These are phyloP conservation scores for Paramecium caudatum DNA, from an alignment of 73 alveolate species.

Conservation along the genomic window DNA sequence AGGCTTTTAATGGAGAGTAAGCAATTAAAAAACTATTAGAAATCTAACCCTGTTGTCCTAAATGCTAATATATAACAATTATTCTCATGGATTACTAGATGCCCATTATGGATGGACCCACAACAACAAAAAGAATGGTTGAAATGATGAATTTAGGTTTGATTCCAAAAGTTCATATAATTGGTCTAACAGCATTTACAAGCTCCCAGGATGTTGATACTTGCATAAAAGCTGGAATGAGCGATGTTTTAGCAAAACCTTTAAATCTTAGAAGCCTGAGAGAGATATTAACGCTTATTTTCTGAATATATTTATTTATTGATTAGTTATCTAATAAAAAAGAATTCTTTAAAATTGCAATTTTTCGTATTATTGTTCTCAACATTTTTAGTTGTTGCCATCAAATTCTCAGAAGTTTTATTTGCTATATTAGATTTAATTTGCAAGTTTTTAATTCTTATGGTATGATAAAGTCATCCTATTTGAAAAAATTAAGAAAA, in stretches of 20 bases:
- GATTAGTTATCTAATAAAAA: too few relatives aligned
- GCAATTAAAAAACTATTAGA: conserved; percentile 43
- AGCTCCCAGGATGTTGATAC: conserved; percentile 5
- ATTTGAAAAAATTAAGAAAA: too few relatives aligned
- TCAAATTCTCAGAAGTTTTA: too few relatives aligned
- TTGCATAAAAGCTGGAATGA: conserved; percentile 73
- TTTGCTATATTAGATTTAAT: too few relatives aligned
- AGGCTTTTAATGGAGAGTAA: conserved; percentile 73
- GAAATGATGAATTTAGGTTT: conserved; percentile 48
- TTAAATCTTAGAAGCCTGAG: conserved; percentile 1
- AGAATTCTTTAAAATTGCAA: too few relatives aligned
- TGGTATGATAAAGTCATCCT: too few relatives aligned
- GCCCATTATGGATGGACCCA: conserved; percentile 76
- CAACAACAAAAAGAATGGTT: conserved; percentile 14
- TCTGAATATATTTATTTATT: too few relatives aligned
- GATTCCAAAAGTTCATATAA: conserved; percentile 67
- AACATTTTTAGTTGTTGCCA: too few relatives aligned
- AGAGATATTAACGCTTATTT: conserved; percentile 30
- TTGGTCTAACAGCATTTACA: conserved; percentile 73
- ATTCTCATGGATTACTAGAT: conserved; percentile 70
- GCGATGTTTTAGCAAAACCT: conserved; percentile 70
- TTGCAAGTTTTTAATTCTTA: too few relatives aligned
- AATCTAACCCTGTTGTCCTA: not conserved
- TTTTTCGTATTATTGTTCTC: too few relatives aligned
- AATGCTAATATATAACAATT: conserved; percentile 37